Evolutionary conservation across 352 stramenopile genomes (phyloP), one percentile per base, ranked within the genome.

Genomic region (Globisporangium perplexum): DNA sequence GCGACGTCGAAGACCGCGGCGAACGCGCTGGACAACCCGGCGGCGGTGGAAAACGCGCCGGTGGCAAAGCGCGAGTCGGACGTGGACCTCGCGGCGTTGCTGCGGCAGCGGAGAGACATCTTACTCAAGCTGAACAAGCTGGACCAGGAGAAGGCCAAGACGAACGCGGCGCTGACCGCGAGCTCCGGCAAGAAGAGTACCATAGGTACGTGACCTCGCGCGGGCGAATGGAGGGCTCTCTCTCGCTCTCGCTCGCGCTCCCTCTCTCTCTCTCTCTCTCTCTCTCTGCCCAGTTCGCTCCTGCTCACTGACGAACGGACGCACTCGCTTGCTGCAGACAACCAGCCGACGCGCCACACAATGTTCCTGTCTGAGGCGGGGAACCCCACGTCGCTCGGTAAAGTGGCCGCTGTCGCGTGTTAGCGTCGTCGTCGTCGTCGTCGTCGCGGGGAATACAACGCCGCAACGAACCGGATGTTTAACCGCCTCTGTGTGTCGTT

Each of bases 11-110:
- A 87, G 66, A 83, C 68, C 14, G 84, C 84, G 0, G 84, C 84
- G 35, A 93, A 77, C 41, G 84, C 84, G n/a, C 62, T 90, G 44
- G 80, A 93, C 55, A 86, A 89, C 39, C 84, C 84, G 4, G 74
- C 71, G 15, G 82, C 82, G 3, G 66, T 93, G 26, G 59, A 74
- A 24, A 81, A 81, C 39, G 55, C 72, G 36, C 59, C 59, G 12
- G 33, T 48, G 35, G 69, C 77, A 0, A 63, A 66, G 47, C 81
- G 84, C 36, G 84, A 94, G 66, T 91, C 79, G 15, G 84, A 94
- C 59, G 80, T 94, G 39, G 84, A 94, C 47, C 62, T 94, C 30
- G 73, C 81, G 3, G 72, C 80, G 48, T 56, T 94, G 33, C 59
- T 94, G 24, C 61, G 73, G 5, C 84, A 94, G 55, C 72, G 84